Conservation (phyloP, 1,284 basidiomycete species). For the Apiotrichum mycotoxinovorans region DNA sequence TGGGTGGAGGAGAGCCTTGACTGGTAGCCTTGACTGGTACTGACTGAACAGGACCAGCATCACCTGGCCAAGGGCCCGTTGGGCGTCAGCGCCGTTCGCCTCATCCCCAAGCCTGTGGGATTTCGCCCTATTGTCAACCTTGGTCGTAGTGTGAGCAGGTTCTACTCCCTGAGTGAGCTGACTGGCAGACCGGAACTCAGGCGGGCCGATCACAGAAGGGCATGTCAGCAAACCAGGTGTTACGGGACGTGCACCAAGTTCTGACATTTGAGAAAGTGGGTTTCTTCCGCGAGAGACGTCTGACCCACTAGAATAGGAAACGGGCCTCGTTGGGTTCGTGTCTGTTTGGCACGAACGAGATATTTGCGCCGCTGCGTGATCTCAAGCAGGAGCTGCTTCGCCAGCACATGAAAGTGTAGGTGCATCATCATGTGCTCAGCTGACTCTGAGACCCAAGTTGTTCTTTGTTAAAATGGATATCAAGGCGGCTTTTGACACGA, state of each 20-base stretch:
- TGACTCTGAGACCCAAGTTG: slow-evolving; percentile 63
- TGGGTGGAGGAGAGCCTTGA: slow-evolving; percentile 14
- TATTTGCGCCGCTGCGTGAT: slow-evolving; percentile 67
- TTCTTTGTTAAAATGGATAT: slow-evolving; percentile 98
- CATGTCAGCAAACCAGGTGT: slow-evolving; percentile 62
- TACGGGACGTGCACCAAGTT: slow-evolving; percentile 78
- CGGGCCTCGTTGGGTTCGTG: slow-evolving; percentile 68
- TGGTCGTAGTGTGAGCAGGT: slow-evolving; percentile 54
- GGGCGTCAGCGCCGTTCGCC: slow-evolving; percentile 62
- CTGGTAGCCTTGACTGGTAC: not conserved
- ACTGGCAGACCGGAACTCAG: not conserved
- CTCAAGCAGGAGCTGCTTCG: slow-evolving; percentile 62
- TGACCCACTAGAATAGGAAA: slow-evolving; percentile 58
- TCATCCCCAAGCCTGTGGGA: slow-evolving; percentile 90
- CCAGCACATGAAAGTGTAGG: slow-evolving; percentile 60
- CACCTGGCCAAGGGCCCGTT: slow-evolving; percentile 20
- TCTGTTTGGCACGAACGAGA: slow-evolving; percentile 76
- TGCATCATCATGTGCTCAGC: not conserved
- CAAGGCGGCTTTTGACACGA: slow-evolving; percentile 92
- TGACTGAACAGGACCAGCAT: not conserved
- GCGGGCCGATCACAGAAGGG: not conserved
- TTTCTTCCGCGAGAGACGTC: too few species aligned
- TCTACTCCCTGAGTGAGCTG: not conserved
- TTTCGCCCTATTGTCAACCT: slow-evolving; percentile 94
- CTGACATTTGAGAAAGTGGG: slow-evolving; percentile 77